Percentiles rank a stretch among this genome's conserved stretches.
These are phyloP conservation scores for Amanita pseudoporphyria DNA, from an alignment of 768 basidiomycete species.

Conservation along the genomic window DNA sequence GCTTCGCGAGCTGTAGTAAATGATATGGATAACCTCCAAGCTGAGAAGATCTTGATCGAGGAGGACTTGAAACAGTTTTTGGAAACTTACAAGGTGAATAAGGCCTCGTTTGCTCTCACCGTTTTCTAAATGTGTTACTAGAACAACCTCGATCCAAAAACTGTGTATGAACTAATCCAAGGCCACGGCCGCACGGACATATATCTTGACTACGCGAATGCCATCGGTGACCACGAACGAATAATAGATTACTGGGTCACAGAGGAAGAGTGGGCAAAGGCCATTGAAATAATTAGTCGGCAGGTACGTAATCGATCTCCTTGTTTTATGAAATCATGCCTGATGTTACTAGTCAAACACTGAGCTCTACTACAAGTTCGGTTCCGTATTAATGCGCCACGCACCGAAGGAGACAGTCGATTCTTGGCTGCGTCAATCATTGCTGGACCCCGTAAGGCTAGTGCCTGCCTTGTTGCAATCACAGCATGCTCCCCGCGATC, in stretches of 20 bases:
- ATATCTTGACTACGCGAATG: slow-evolving; percentile 80
- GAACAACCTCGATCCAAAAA: slow-evolving; percentile 77
- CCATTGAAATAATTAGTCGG: slow-evolving; percentile 81
- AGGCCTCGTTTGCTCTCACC: neutral
- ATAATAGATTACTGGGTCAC: slow-evolving; percentile 90
- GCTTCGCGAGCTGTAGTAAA: slow-evolving; percentile 77
- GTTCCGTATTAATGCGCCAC: slow-evolving; percentile 77
- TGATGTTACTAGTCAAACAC: slow-evolving; percentile 49
- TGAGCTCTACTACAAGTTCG: slow-evolving; percentile 90
- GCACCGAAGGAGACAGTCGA: slow-evolving; percentile 87
- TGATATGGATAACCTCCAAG: slow-evolving; percentile 76
- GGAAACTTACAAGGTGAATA: slow-evolving; percentile 79
- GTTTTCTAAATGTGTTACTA: slow-evolving; percentile 19
- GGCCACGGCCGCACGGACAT: slow-evolving; percentile 90
- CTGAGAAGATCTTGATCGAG: slow-evolving; percentile 76
- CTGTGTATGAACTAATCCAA: slow-evolving; percentile 88
- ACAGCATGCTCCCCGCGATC: slow-evolving; percentile 64
- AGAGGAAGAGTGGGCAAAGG: slow-evolving; percentile 88
- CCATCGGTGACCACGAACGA: slow-evolving; percentile 71
- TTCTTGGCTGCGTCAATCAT: slow-evolving; percentile 78
- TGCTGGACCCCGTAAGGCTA: slow-evolving; percentile 74
- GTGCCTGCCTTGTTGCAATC: slow-evolving; percentile 83
- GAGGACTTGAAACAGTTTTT: slow-evolving; percentile 93
- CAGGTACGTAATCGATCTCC: slow-evolving; percentile 46
- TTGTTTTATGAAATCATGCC: neutral